Evolutionary conservation across 805 yeast genomes (phyloP), one percentile per base, ranked within the genome.

Genomic region (Jamesozyma spencerorum): DNA sequence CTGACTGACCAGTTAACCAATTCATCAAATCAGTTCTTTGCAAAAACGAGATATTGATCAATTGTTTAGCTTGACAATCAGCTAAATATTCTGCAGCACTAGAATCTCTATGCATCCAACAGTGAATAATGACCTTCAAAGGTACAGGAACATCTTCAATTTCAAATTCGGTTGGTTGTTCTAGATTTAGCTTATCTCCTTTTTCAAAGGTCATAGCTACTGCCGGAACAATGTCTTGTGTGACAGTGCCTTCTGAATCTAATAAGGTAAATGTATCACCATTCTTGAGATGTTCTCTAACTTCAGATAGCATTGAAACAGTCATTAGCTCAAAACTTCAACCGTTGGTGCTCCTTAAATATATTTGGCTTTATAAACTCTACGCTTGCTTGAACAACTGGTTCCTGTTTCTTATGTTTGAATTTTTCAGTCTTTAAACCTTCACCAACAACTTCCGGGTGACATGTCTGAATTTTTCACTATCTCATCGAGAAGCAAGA

Each of bases 21-120:
- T 85, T 74, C 40, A 81, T 70, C 45, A 90, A 70, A 56, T 90
- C 95, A 7, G 86, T 79, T 62, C 94, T 79, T 52, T 86, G 94
- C 57, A 85, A 63, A 55, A 90, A 88, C 42, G 85, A 78, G 56
- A 90, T 74, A 47, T 85, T 85, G 2, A 77, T 69, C 27, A 90
- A 70, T 2, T 74, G 71, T 31, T 72, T 65, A 37, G 70, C 72
- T 51, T 77, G 81, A 47, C 95, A 85, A 30, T 75, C 79, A 10
- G 78, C 72, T 44, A 86, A 73, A 58, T 90, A 88, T 40, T 85
- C 94, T 11, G 95, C 81, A 34, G 87, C 81, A 31, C 80, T 73
- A 20, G 83, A 70, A 40, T 83, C 85, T 44, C 74, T 77, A 47
- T 78, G 77, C 20, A 78, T 47, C 92, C 94, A 90, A 48, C 92